phyloP scores from a whole-genome alignment of 108 stramenopile species.

The Nitzschia sp. region DNA sequence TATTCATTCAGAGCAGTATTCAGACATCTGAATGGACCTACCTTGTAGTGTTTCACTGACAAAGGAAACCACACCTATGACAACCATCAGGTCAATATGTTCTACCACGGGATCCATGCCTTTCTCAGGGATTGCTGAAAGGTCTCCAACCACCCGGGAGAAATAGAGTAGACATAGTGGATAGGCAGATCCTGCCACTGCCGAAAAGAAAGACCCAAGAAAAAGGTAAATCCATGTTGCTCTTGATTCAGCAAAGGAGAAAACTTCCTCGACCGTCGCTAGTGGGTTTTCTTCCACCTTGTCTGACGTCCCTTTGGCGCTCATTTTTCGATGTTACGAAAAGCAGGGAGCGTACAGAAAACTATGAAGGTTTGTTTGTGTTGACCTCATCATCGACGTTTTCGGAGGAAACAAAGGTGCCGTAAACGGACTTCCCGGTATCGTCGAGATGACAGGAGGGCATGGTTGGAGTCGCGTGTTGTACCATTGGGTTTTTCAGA shows the following conservation, averaged over 20 bases:
- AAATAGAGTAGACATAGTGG: constrained; percentile 46
- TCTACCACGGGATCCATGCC: constrained; percentile 23
- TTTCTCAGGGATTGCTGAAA: constrained; percentile 30
- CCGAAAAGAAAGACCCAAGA: constrained; percentile 30
- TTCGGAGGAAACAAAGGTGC: no score
- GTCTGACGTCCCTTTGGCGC: no score
- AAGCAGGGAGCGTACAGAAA: no score
- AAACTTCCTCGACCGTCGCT: constrained; percentile 5
- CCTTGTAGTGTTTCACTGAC: constrained; percentile 8
- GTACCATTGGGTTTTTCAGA: no score
- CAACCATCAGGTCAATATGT: constrained; percentile 50
- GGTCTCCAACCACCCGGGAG: constrained; percentile 40
- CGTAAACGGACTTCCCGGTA: no score
- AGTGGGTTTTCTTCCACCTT: not conserved
- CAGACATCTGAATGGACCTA: not conserved
- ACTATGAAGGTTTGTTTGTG: no score
- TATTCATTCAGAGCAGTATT: no score
- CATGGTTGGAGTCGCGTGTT: no score
- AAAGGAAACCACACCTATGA: constrained; percentile 49
- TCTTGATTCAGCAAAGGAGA: constrained; percentile 5
- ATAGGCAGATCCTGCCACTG: constrained; percentile 40
- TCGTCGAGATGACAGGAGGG: no score
- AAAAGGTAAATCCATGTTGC: not conserved
- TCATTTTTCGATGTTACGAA: no score
- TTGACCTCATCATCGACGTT: no score